Evolutionary conservation across 2,329 filamentous ascomycete genomes (phyloP), one percentile per base, ranked within the genome.

Genomic region (Penicillium sp.): DNA sequence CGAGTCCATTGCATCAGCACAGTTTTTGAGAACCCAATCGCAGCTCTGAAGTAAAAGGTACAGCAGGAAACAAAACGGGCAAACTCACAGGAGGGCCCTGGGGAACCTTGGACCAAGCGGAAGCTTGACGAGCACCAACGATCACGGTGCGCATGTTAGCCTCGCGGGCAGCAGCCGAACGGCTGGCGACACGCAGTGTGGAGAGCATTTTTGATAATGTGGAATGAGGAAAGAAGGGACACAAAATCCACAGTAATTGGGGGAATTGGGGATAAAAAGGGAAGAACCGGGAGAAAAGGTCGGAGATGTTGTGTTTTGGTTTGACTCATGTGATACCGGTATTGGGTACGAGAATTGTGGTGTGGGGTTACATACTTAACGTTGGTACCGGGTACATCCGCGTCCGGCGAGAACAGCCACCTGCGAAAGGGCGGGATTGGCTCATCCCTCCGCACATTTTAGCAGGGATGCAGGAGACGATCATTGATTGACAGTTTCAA

Each of bases 71-170:
- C 8, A 39, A n/a, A 47, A 52, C 48, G 31, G 24, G 22, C 39
- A 45, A 44, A 85, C 90, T 79, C 86, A 95, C 92, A 74, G 93
- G 93, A 85, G 93, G 93, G 63, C 93, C 93, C 80, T 97, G 91
- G 66, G 91, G 89, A 55, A 98, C 91, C 71, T 90, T 89, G 73
- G 90, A 86, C 93, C 93, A 98, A 66, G 90, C 90, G 60, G 92
- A 96, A 67, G 86, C 87, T 69, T 87, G 84, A 73, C 85, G 81
- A 63, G 80, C 75, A 66, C 79, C 79, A 57, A 73, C 68, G 56
- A 75, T 57, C 24, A 75, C 39, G 19, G 39, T 66, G 63, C 76
- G 74, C 67, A 75, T 57, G 63, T 68, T 69, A 59, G 72, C 71
- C 65, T 77, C 69, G 63, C 71, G 73, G 64, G 69, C 66, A 57